Evolutionary conservation across 345 rosid genomes (phyloP), one percentile per base, ranked within the genome.

Genomic region (Jatropha curcas): DNA sequence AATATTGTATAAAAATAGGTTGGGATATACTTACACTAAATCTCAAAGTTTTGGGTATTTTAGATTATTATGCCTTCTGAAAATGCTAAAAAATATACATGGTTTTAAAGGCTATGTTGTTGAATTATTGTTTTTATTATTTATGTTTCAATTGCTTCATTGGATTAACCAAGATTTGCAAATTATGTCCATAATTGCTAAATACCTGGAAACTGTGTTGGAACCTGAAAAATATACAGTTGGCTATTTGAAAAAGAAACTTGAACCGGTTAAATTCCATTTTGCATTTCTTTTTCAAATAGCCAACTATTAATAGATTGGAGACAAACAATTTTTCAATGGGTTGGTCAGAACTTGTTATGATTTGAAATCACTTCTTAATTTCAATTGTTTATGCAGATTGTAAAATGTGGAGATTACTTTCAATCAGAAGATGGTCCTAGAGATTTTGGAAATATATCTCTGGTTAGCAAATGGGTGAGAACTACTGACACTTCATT

Each of bases 331-430:
- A 13, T 24, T 56, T 4, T 25, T 24, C 27, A 22, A 30, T 22
- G 24, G 16, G 60, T n/a, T 56, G 4, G 25, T 31, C 27, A 24
- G 61, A 12, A 31, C 14, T 19, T 50, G 8, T 30, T 48, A 41
- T 48, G 58, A 35, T 56, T 16, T 60, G 7, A 17, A 30, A 31
- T 71, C 22, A 19, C 35, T 30, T 57, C 56, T 61, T 43, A 58
- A 66, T 74, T 63, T 60, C 64, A 71, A 66, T 48, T 77, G 30
- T 74, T 48, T 45, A 7, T 61, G 79, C 81, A 92, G 98, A 84
- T 67, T 35, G 83, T 83, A 33, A 92, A 91, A 75, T 89, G 99
- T 52, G 98, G 97, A 53, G 92, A 92, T 58, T 95, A 95, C 81
- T 89, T 87, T 81, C 92, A 84, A 82, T 85, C 90, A 14, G 92